A percentile compares a stretch with the other conserved stretches of the same genome.
These are phyloP conservation scores for Musa schizocarpa DNA, from an alignment of 176 grass and related monocot species.

Conservation along the genomic window DNA sequence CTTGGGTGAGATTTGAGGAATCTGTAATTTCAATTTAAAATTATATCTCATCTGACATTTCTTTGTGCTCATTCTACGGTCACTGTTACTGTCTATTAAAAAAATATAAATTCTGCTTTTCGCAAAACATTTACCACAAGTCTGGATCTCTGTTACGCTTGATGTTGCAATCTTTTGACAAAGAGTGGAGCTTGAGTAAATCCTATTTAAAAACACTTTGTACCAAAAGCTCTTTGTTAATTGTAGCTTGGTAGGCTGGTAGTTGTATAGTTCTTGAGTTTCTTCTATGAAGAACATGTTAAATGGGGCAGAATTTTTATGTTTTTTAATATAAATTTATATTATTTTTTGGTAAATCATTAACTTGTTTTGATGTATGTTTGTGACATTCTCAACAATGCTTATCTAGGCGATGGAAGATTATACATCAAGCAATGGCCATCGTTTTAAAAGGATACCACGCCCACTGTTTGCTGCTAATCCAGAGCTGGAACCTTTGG, in stretches of 20 bases:
- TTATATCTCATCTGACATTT: too few relatives aligned
- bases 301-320: neutral
- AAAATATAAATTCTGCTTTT: too few relatives aligned
- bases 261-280: neutral
- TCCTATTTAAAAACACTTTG: neutral
- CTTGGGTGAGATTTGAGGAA: too few relatives aligned
- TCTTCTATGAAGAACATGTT: neutral
- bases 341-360: neutral
- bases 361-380: neutral
- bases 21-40: too few relatives aligned
- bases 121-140: too few relatives aligned
- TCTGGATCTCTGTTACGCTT: too few relatives aligned
- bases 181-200: too few relatives aligned
- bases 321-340: neutral
- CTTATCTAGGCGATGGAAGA: constrained; percentile 33
- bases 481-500: constrained; percentile 64
- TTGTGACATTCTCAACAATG: neutral
- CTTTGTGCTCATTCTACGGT: too few relatives aligned
- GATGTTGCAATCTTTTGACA: too few relatives aligned
- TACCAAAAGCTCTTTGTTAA: neutral
- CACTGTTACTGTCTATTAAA: too few relatives aligned
- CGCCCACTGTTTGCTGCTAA: constrained; percentile 42
- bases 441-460: constrained; percentile 69
- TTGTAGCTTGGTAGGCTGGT: neutral
- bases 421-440: constrained; percentile 42